A percentile compares a stretch with the other conserved stretches of the same genome.
Conservation (phyloP, 108 stramenopile genomes). For the Skeletonema menzelii region DNA sequence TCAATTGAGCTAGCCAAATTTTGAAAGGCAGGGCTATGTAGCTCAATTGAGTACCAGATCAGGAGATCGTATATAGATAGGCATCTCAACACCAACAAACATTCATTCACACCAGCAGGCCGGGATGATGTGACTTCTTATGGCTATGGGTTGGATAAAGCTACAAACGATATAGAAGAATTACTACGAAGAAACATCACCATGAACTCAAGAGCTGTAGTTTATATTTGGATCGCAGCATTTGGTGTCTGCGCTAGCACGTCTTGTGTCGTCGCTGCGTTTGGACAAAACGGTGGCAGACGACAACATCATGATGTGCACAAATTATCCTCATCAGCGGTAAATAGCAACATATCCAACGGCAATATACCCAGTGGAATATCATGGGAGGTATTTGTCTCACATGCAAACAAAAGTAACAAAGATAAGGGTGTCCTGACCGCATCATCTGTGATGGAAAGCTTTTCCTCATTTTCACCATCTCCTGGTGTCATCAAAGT, state of each 20-base stretch:
- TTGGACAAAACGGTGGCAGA: neutral
- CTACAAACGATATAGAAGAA: no score
- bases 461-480: constrained; percentile 70
- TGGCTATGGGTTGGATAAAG: neutral
- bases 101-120: no score
- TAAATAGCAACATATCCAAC: neutral
- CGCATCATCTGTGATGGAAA: constrained; percentile 52
- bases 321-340: neutral
- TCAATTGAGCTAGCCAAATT: no score
- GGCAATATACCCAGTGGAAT: neutral
- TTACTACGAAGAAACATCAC: no score
- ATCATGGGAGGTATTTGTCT: constrained; percentile 77
- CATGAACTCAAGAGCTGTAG: neutral
- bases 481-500: constrained; percentile 41
- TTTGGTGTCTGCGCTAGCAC: neutral
- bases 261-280: neutral
- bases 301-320: neutral
- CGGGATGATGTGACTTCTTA: no score
- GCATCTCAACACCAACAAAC: no score
- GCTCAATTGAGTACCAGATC: no score
- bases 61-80: no score
- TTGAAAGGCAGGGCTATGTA: no score
- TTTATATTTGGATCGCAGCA: neutral
- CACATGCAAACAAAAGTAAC: constrained; percentile 58
- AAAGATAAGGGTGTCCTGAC: constrained; percentile 64